These are phyloP conservation scores for Trichoderma endophyticum DNA, from an alignment of 2,329 filamentous ascomycete genomes.

Conservation along the genomic window DNA sequence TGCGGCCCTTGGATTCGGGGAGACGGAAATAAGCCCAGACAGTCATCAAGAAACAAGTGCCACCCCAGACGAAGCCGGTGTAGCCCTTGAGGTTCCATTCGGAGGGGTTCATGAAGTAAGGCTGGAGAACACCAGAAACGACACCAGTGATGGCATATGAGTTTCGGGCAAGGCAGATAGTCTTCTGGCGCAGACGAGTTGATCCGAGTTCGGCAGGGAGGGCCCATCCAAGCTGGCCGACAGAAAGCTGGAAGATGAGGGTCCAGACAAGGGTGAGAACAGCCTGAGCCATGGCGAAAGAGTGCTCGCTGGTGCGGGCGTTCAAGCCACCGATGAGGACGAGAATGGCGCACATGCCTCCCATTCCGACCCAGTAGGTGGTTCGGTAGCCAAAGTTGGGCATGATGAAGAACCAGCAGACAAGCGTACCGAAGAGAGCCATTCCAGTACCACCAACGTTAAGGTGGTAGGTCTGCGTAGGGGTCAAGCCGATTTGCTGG, in stretches of 20 bases:
- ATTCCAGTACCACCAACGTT: conserved; percentile 39
- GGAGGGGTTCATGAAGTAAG: conserved; percentile 45
- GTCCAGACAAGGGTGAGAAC: conserved; percentile 34
- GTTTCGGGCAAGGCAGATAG: conserved; percentile 49
- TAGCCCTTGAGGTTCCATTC: conserved; percentile 48
- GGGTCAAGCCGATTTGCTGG: conserved; percentile 34
- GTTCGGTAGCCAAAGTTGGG: conserved; percentile 42
- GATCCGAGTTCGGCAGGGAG: conserved; percentile 43
- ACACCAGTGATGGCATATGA: conserved; percentile 47
- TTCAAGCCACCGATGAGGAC: conserved; percentile 44
- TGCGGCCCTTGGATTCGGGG: conserved; percentile 52
- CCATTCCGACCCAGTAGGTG: conserved; percentile 44
- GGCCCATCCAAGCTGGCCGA: conserved; percentile 38
- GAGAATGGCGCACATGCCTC: conserved; percentile 37
- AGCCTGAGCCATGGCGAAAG: conserved; percentile 34
- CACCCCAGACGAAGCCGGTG: conserved; percentile 47
- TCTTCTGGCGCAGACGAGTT: conserved; percentile 52
- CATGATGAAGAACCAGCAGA: conserved; percentile 43
- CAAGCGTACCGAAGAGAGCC: conserved; percentile 42
- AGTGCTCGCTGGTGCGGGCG: conserved; percentile 28
- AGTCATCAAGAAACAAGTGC: conserved; percentile 45
- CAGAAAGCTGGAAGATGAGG: conserved; percentile 35
- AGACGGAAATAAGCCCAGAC: conserved; percentile 50
- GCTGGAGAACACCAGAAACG: conserved; percentile 47
- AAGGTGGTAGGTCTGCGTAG: conserved; percentile 31